A percentile compares a stretch with the other conserved stretches of the same genome.
Evolutionary conservation across 2,329 filamentous ascomycete genomes (phyloP).

Genomic region (Zymoseptoria passerinii): DNA sequence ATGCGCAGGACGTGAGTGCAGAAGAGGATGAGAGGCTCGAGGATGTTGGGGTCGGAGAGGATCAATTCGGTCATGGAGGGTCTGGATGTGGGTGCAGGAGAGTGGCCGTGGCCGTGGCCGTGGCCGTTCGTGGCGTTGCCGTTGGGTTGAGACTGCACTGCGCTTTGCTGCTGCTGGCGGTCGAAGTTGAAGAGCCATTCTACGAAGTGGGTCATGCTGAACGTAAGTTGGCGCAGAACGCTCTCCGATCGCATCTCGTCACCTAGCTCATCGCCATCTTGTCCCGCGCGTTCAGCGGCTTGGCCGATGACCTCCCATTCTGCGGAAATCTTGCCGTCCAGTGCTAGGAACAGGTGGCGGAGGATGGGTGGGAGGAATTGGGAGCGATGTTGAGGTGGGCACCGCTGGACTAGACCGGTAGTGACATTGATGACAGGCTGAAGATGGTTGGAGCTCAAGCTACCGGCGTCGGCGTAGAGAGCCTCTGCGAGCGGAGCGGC

Average conservation of each 20-base stretch:
- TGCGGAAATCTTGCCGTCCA: conserved; percentile 75
- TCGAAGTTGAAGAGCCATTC: conserved; percentile 70
- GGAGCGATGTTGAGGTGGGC: conserved; percentile 65
- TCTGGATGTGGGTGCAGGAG: conserved; percentile 19
- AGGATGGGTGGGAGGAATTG: conserved; percentile 82
- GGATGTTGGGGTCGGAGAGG: conserved; percentile 64
- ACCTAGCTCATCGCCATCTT: conserved; percentile 64
- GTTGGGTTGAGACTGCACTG: conserved; percentile 4
- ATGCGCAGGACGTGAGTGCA: conserved; percentile 84
- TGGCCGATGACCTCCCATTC: conserved; percentile 72
- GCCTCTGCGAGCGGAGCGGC: conserved; percentile 75
- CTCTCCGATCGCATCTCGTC: conserved; percentile 99
- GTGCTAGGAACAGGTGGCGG: conserved; percentile 70
- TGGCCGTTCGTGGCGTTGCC: conserved; percentile 5
- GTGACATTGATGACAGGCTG: conserved; percentile 88
- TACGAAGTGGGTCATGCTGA: conserved; percentile 85
- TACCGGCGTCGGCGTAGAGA: conserved; percentile 72
- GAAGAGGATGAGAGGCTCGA: conserved; percentile 85
- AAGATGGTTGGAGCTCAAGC: conserved; percentile 83
- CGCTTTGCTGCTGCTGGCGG: conserved; percentile 38
- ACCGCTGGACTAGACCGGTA: conserved; percentile 83
- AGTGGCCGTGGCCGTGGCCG: conserved; percentile 5
- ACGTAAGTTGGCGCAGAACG: conserved; percentile 84
- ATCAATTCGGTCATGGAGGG: conserved; percentile 73
- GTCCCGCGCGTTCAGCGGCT: conserved; percentile 50